A percentile compares a stretch with the other conserved stretches of the same genome.
phyloP scores from a whole-genome alignment of 257 asterid genomes.

The Coffea eugenioides region DNA sequence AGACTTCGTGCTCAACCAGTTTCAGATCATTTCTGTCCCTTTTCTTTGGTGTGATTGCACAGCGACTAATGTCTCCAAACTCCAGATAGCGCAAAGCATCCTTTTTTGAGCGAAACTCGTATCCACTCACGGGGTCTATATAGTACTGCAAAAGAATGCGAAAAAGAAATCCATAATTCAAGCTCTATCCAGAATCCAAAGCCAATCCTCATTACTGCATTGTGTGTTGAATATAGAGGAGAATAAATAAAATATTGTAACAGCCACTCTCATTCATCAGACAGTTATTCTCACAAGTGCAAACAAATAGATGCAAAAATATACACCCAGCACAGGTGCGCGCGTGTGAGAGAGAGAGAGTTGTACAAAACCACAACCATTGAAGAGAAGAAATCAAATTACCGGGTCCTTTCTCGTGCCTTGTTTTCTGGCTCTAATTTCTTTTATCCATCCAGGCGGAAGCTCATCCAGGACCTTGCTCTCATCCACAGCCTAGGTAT shows the following conservation, averaged over 20 bases:
- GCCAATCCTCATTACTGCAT: background rate
- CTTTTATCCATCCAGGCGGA: conserved; percentile 78
- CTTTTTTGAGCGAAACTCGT: conserved; percentile 52
- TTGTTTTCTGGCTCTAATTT: conserved; percentile 43
- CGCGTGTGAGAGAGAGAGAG: background rate
- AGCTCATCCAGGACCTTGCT: conserved; percentile 38
- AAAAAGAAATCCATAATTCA: background rate
- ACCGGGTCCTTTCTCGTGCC: conserved; percentile 55
- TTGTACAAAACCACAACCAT: background rate
- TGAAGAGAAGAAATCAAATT: conserved; percentile 18
- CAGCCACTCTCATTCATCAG: background rate
- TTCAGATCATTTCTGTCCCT: conserved; percentile 20
- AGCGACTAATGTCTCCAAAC: conserved; percentile 45
- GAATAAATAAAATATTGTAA: background rate
- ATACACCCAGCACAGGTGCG: too few relatives aligned
- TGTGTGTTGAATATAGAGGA: background rate
- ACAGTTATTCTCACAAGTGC: background rate
- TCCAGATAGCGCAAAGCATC: conserved; percentile 63
- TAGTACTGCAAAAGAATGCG: conserved; percentile 47
- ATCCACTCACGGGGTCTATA: conserved; percentile 62
- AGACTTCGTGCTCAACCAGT: background rate
- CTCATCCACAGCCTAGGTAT: conserved; percentile 23
- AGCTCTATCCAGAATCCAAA: background rate
- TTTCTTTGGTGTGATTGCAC: conserved; percentile 50
- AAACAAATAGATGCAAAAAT: background rate